Percentiles rank a stretch among this genome's conserved stretches.
phyloP scores from a whole-genome alignment of 2,329 filamentous ascomycete genomes.

The Tolypocladium ovalisporum region DNA sequence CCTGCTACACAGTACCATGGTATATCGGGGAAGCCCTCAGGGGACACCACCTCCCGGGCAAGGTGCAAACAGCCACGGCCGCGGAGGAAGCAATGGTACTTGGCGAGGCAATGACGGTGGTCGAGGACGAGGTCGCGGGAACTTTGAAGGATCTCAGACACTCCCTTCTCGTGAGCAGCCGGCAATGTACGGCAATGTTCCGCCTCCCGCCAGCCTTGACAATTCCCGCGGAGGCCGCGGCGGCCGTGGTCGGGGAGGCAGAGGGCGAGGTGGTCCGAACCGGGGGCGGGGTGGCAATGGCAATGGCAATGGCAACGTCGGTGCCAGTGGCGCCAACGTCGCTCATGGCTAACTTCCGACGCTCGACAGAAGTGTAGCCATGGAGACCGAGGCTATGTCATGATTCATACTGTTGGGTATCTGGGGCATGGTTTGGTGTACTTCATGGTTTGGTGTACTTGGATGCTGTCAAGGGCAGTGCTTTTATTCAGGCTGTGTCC shows the following conservation, averaged over 20 bases:
- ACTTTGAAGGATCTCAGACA: conserved; percentile 10
- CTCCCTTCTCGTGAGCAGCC: conserved; percentile 10
- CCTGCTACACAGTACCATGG: conserved; percentile 39
- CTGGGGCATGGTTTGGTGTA: background rate
- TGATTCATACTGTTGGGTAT: background rate
- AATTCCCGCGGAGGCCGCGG: conserved; percentile 27
- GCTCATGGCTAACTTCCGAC: conserved; percentile 2
- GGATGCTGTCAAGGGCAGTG: background rate
- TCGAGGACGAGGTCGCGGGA: conserved; percentile 22
- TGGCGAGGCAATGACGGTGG: conserved; percentile 13
- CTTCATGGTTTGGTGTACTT: background rate
- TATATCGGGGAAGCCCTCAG: conserved; percentile 34
- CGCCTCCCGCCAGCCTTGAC: conserved; percentile 49
- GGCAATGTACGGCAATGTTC: conserved; percentile 40
- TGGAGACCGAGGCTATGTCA: background rate
- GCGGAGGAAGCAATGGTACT: conserved; percentile 11
- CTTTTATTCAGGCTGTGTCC: background rate
- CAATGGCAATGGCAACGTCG: conserved; percentile 2
- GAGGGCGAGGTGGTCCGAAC: conserved; percentile 23
- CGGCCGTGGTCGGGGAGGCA: conserved; percentile 27
- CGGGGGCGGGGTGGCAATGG: conserved; percentile 22
- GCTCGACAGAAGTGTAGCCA: background rate
- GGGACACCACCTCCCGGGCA: conserved; percentile 13
- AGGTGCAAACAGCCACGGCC: conserved; percentile 17
- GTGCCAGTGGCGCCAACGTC: conserved; percentile 5